Base-by-base conservation (phyloP, 495 filamentous ascomycete genomes). In the Penicillium fimorum region DNA sequence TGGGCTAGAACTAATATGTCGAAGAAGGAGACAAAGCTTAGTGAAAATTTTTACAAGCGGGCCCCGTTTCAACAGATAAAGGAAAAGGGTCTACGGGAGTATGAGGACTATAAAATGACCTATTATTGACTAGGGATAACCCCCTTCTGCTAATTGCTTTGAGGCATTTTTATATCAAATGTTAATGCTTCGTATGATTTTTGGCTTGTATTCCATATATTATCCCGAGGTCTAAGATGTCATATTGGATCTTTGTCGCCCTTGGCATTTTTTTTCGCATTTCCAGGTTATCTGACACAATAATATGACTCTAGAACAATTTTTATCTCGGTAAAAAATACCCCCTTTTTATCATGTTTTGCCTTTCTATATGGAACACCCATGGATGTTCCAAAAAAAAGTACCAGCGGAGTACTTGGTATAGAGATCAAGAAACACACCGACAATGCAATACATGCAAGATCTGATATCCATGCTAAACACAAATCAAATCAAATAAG, bases 1-100 rank as follows among this genome's bases (percentile, higher is more conserved):
- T 4, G 45, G 33, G 35, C 27, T 30, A 30, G 45, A 47, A 47
- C 27, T 47, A 17, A 46, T 46, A 29, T 29, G 27, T 20, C 5
- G 9, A 22, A 43, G 13, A 5, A 18, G 18, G 18, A 43, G 37
- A 52, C 38, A 42, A 27, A 48, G 44, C 52, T 40, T 18, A 42
- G 54, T 62, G 65, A 63, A 66, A 64, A 64, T 68, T 70, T 71
- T 66, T 53, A 52, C 53, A 38, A 43, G 60, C 60, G 60, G 60
- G 52, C 15, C 35, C 30, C 38, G 33, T 40, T 24, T 50, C 29
- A 47, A n/a, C 44, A 47, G 27, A 33, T 47, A 32, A 32, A 46
- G 43, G 43, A 17, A 37, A n/a, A 37, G 13, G 33, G 33, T 15
- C 33, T 37, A 37, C 15, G 15, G 15, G 10, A 37, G 15, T 9